Evolutionary conservation across 106 monocot species (phyloP).

Genomic region (Allium cepa): DNA sequence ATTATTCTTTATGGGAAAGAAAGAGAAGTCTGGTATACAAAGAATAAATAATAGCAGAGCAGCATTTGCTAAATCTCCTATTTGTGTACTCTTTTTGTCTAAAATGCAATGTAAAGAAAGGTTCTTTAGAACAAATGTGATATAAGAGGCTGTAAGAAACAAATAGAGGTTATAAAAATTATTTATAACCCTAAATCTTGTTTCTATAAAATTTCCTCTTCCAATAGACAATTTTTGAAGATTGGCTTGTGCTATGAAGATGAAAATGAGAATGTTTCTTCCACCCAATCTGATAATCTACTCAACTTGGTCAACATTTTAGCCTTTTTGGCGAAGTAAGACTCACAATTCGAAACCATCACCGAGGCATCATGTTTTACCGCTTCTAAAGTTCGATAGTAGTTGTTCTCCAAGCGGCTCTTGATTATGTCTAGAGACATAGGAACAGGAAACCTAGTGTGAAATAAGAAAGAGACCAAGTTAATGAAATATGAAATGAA

Average conservation of each 20-base stretch:
- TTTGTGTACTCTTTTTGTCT: no score
- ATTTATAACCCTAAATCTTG: not conserved
- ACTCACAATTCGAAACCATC: conserved; percentile 66
- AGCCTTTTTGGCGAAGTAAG: conserved; percentile 58
- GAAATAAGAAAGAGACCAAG: no score
- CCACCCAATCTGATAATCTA: conserved; percentile 39
- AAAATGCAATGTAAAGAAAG: no score
- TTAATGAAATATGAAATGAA: no score
- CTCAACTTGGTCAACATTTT: conserved; percentile 54
- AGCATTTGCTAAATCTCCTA: no score
- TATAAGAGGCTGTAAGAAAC: no score
- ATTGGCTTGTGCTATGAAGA: conserved; percentile 13
- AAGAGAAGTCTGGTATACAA: no score
- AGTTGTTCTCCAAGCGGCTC: conserved; percentile 72
- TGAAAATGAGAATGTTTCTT: conserved; percentile 16
- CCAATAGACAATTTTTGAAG: no score
- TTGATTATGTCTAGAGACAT: conserved; percentile 77
- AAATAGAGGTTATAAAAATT: no score
- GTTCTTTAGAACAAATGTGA: no score
- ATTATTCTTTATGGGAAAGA: no score
- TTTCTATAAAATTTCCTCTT: conserved; percentile 1
- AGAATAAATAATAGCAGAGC: not conserved
- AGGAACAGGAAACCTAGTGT: conserved; percentile 82
- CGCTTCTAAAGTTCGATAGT: conserved; percentile 78
- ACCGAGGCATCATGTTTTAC: conserved; percentile 61